Evolutionary conservation across 441 rosid genomes (phyloP).

Genomic region (Eruca vesicaria): DNA sequence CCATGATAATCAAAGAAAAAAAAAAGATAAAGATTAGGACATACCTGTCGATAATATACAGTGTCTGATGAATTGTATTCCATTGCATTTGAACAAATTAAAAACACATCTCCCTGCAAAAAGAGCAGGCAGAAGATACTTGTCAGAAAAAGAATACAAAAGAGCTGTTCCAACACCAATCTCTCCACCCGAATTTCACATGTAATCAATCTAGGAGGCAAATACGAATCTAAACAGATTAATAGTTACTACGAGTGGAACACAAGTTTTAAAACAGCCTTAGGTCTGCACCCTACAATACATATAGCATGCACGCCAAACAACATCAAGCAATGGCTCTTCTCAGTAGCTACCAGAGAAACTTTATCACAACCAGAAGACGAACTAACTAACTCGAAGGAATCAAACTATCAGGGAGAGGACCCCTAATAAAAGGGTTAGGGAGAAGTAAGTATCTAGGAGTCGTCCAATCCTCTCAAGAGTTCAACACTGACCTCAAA

Average conservation of each 20-base stretch:
- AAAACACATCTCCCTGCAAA: slow-evolving; percentile 70
- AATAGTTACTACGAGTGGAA: not conserved
- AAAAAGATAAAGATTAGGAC: not conserved
- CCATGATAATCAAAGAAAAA: not conserved
- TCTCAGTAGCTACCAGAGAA: slow-evolving; percentile 9
- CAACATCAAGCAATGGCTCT: slow-evolving; percentile 8
- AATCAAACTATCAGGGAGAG: not conserved
- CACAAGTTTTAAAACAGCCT: slow-evolving; percentile 6
- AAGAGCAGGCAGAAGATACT: not conserved
- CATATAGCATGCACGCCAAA: slow-evolving; percentile 4
- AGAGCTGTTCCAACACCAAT: slow-evolving; percentile 5
- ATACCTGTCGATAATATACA: slow-evolving; percentile 79
- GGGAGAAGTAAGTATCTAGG: not conserved
- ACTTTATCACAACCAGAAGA: not conserved
- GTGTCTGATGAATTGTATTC: slow-evolving; percentile 85
- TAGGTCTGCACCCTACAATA: not conserved
- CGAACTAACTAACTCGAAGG: slow-evolving; percentile 11
- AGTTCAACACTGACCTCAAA: slow-evolving; percentile 58
- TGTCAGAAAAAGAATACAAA: not conserved
- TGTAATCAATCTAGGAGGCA: not conserved
- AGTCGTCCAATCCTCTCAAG: not conserved
- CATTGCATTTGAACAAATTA: slow-evolving; percentile 90
- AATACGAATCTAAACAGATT: not conserved
- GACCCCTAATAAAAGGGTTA: not conserved
- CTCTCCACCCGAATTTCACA: not conserved